These are phyloP conservation scores for Aspergillus niger DNA, from an alignment of 2,329 filamentous ascomycete species.

Conservation along the genomic window DNA sequence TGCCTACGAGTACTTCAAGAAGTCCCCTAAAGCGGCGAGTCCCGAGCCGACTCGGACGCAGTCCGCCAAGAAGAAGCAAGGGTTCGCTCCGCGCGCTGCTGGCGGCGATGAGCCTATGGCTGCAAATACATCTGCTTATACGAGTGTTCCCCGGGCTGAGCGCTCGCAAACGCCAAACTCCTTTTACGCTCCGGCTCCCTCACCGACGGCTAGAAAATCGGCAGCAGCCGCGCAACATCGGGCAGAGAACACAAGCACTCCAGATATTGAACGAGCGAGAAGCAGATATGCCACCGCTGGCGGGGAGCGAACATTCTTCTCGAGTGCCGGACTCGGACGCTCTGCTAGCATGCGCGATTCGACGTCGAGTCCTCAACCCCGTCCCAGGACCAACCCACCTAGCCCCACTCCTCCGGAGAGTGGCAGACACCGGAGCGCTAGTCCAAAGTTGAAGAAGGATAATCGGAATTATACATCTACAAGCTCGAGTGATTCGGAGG, in stretches of 20 bases:
- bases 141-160: conserved; percentile 38
- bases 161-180: conserved; percentile 32
- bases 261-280: conserved; percentile 54
- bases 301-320: conserved; percentile 61
- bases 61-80: conserved; percentile 54
- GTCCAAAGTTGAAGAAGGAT: conserved; percentile 42
- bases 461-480: conserved; percentile 38
- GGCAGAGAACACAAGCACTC: conserved; percentile 30
- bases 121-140: conserved; percentile 54
- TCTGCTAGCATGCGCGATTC: conserved; percentile 58
- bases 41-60: conserved; percentile 40
- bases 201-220: conserved; percentile 46
- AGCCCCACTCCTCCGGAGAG: conserved; percentile 34
- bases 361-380: conserved; percentile 38
- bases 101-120: conserved; percentile 63
- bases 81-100: conserved; percentile 61
- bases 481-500: conserved; percentile 44
- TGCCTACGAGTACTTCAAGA: conserved; percentile 43
- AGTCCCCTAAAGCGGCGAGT: conserved; percentile 34
- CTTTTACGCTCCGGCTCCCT: conserved; percentile 43
- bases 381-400: conserved; percentile 39
- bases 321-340: conserved; percentile 52
- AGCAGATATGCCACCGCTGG: conserved; percentile 57
- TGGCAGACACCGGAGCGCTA: conserved; percentile 46
- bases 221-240: conserved; percentile 36